Evolutionary conservation across 2,329 filamentous ascomycete genomes (phyloP).

Genomic region (Paraphaeosphaeria minitans): DNA sequence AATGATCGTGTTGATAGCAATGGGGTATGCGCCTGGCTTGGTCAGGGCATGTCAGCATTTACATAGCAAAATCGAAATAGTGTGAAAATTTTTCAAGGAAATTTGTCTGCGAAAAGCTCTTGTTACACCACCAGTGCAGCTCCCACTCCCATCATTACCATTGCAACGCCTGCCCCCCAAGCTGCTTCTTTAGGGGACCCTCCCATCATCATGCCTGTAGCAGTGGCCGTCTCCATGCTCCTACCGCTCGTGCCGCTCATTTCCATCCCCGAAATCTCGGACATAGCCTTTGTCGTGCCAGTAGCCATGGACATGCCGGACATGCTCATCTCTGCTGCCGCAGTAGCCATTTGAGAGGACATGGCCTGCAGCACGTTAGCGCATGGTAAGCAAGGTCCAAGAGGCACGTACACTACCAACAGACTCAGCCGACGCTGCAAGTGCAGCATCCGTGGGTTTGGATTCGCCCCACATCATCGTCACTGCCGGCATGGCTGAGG

Average conservation of each 20-base stretch:
- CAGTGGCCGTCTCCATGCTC: neutral
- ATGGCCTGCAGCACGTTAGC: neutral
- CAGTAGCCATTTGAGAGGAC: neutral
- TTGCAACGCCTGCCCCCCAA: neutral
- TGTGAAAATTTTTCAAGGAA: neutral
- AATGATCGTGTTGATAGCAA: too few relatives aligned
- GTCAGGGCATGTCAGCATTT: neutral
- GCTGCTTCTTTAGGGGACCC: neutral
- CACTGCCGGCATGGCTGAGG: neutral
- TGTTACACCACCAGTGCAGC: neutral
- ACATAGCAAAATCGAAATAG: neutral
- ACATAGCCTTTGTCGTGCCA: neutral
- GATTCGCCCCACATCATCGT: conserved; percentile 8
- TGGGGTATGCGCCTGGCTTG: neutral
- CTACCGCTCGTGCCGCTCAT: neutral
- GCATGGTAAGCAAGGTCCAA: neutral
- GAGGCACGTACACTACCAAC: neutral
- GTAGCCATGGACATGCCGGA: conserved; percentile 1
- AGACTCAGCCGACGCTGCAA: neutral
- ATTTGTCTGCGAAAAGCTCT: neutral
- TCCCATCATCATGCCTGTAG: neutral
- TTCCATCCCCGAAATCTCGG: neutral
- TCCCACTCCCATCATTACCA: neutral
- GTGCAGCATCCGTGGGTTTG: neutral
- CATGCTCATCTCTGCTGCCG: neutral